A percentile compares a stretch with the other conserved stretches of the same genome.
Evolutionary conservation across 192 early-diverging fungal species (phyloP).

Genomic region (Rhizophagus clarus): DNA sequence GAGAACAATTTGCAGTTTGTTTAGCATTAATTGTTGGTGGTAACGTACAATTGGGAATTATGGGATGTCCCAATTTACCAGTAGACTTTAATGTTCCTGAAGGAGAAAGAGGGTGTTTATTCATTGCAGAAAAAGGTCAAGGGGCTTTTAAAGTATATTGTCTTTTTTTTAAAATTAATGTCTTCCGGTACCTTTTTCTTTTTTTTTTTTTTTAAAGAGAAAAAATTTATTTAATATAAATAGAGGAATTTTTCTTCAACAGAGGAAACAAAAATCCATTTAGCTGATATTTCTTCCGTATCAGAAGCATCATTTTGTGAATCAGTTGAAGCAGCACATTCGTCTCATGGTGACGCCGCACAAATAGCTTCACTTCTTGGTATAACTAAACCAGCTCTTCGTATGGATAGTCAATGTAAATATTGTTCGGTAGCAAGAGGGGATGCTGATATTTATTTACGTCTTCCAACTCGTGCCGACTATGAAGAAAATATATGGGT

Average conservation of each 20-base stretch:
- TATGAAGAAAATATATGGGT: constrained; percentile 99
- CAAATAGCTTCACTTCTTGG: constrained; percentile 77
- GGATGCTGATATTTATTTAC: constrained; percentile 91
- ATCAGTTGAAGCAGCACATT: constrained; percentile 91
- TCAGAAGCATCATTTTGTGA: constrained; percentile 86
- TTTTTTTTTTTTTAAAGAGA: background rate
- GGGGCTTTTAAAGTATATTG: constrained; percentile 86
- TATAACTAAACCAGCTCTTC: constrained; percentile 76
- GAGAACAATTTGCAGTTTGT: constrained; percentile 97
- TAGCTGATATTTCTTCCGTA: constrained; percentile 53
- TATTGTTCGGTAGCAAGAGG: constrained; percentile 90
- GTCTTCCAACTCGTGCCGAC: constrained; percentile 73
- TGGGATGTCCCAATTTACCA: constrained; percentile 84
- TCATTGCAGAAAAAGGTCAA: constrained; percentile 82
- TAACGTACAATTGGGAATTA: constrained; percentile 84
- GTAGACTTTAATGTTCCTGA: constrained; percentile 59
- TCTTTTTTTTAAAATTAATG: background rate
- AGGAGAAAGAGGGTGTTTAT: constrained; percentile 76
- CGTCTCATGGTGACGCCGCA: constrained; percentile 79
- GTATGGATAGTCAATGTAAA: constrained; percentile 99
- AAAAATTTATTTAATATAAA: background rate
- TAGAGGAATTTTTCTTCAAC: constrained; percentile 61
- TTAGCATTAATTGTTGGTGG: constrained; percentile 90
- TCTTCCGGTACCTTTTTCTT: background rate
- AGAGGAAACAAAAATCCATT: constrained; percentile 65